A percentile compares a stretch with the other conserved stretches of the same genome.
These are phyloP conservation scores for Aspergillus nidulans DNA, from an alignment of 495 filamentous ascomycete genomes.

Conservation along the genomic window DNA sequence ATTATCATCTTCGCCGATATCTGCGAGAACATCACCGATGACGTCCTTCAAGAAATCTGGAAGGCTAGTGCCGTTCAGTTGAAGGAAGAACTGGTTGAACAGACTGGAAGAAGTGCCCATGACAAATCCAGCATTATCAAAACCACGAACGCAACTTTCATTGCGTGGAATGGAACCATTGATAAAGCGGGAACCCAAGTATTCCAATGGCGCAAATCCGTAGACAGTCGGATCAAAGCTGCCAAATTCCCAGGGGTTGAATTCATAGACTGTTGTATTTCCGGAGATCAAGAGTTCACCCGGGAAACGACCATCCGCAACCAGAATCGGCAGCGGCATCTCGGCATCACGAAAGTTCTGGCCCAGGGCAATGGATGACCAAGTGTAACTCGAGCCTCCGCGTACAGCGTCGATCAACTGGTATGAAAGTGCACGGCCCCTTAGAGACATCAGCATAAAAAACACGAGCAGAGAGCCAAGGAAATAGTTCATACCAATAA, in stretches of 20 bases:
- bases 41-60: constrained; percentile 50
- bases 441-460: background rate
- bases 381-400: constrained; percentile 76
- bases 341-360: constrained; percentile 59
- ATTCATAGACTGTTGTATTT: constrained; percentile 79
- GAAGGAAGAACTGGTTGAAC: constrained; percentile 71
- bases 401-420: constrained; percentile 70
- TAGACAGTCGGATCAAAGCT: constrained; percentile 74
- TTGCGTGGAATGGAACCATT: constrained; percentile 52
- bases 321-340: constrained; percentile 74
- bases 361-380: constrained; percentile 72
- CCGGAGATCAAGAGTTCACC: constrained; percentile 57
- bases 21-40: constrained; percentile 45
- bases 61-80: constrained; percentile 47
- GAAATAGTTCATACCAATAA: constrained; percentile 51
- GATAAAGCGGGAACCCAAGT: constrained; percentile 74
- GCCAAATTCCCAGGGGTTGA: constrained; percentile 83
- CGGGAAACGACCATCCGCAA: constrained; percentile 68
- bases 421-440: constrained; percentile 64
- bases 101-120: constrained; percentile 83
- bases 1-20: constrained; percentile 51
- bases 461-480: too few species aligned
- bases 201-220: constrained; percentile 71
- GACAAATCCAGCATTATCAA: constrained; percentile 80
- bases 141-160: constrained; percentile 68